Percentiles rank a stretch among this genome's conserved stretches.
phyloP scores from a whole-genome alignment of 768 basidiomycete genomes.

The Lactarius evosmus region DNA sequence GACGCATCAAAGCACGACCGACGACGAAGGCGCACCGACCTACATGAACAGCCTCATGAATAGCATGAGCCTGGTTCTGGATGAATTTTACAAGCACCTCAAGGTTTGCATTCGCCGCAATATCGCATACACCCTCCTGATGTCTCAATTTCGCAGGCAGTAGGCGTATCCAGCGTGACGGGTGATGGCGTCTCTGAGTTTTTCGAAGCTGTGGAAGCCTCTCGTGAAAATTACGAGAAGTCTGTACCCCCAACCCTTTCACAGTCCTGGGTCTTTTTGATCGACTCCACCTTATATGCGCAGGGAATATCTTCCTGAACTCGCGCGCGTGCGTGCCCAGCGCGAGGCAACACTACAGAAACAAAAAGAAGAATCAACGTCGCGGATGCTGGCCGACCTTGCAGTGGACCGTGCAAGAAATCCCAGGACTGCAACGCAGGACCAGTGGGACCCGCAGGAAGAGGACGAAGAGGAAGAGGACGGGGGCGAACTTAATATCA shows the following conservation, averaged over 20 bases:
- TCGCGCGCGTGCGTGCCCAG: conserved; percentile 62
- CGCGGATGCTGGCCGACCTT: conserved; percentile 75
- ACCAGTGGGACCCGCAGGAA: conserved; percentile 62
- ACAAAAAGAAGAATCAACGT: conserved; percentile 73
- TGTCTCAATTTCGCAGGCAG: conserved; percentile 52
- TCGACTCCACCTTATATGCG: conserved; percentile 5
- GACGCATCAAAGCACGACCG: conserved; percentile 59
- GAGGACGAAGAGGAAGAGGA: conserved; percentile 52
- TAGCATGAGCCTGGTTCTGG: conserved; percentile 95
- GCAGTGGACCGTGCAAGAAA: conserved; percentile 66
- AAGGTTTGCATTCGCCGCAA: conserved; percentile 52
- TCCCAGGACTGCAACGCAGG: conserved; percentile 51
- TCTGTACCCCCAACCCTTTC: conserved; percentile 38
- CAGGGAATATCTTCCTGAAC: conserved; percentile 91
- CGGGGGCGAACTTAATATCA: conserved; percentile 50
- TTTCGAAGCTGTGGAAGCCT: conserved; percentile 86
- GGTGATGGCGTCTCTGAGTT: conserved; percentile 93
- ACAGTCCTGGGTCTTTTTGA: neutral
- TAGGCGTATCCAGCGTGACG: conserved; percentile 94
- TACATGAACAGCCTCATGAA: conserved; percentile 99
- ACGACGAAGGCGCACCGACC: conserved; percentile 86
- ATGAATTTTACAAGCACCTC: conserved; percentile 97
- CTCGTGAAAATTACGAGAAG: conserved; percentile 86
- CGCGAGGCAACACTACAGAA: conserved; percentile 63
- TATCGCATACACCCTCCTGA: neutral